A percentile compares a stretch with the other conserved stretches of the same genome.
Conservation (phyloP, 2,329 filamentous ascomycete genomes). For the Cladosporium sp. region DNA sequence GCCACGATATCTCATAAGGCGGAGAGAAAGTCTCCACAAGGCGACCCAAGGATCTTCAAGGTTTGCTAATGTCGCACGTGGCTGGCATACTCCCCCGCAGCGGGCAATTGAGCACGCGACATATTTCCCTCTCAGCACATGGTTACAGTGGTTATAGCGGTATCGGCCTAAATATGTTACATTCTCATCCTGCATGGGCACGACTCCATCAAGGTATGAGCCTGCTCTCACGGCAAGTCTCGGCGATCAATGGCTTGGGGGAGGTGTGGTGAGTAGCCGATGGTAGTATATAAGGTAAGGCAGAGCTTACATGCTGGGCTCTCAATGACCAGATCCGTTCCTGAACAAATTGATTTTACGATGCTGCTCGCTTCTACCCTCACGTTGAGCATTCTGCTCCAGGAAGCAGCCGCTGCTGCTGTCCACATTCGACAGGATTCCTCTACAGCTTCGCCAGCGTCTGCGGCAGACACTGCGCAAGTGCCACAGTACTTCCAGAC, state of each 20-base stretch:
- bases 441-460: background rate
- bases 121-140: background rate
- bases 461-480: slow-evolving; percentile 27
- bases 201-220: background rate
- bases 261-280: background rate
- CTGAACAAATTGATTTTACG: background rate
- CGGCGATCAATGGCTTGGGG: background rate
- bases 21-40: background rate
- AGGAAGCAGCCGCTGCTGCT: background rate
- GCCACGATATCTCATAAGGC: slow-evolving; percentile 4
- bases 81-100: background rate
- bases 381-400: background rate
- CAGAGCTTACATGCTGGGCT: background rate
- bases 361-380: background rate
- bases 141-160: background rate
- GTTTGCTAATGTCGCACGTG: slow-evolving; percentile 9
- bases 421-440: background rate
- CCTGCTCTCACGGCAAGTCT: background rate
- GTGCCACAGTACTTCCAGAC: slow-evolving; percentile 67
- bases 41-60: background rate
- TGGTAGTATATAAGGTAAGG: background rate
- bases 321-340: background rate
- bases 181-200: background rate
- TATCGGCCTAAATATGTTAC: background rate
- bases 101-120: slow-evolving; percentile 13